Evolutionary conservation across 371 early-diverging fungal species (phyloP), one percentile per base, ranked within the genome.

Genomic region (Apophysomyces elegans): DNA sequence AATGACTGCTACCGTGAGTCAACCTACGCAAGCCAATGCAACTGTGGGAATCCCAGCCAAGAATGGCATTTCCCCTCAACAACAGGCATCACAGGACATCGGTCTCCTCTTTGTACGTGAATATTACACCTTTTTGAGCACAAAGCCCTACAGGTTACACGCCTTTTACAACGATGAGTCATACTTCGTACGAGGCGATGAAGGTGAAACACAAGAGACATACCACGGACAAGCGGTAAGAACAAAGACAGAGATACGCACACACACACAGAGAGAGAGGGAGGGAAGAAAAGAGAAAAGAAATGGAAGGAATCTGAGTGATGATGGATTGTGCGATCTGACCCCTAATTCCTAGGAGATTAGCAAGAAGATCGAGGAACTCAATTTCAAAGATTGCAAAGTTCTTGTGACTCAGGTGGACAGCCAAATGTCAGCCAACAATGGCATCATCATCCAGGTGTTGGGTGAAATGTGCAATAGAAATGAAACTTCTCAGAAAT

Each of bases 91-190:
- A 35, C 84, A 83, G 67, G 92, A 94, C 70, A 88, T 96, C 57
- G 95, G 95, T 37, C 90, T 91, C 88, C 81, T 93, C 70, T 96
- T 96, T 81, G 95, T 94, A 58, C 91, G 93, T 72, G 91, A 96
- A 70, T 96, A 94, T 79, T 96, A 96, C 84, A 93, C 93, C 26
- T 88, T 92, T 72, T 67, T 96, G 77, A 92, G 90, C 87, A 89
- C 87, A 73, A 89, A 93, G n/a, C 95, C 95, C 13, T 62, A 78
- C 45, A 80, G 85, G 43, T 85, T 96, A 14, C 92, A 95, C 80
- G 85, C 85, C 72, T 96, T 95, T 79, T 96, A 95, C 83, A 85
- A 81, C 72, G 86, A 85, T 70, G 82, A 91, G 68, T 93, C 95
- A 11, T 76, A 72, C 32, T 85, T 89, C 69, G 79, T 91, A 64